Evolutionary conservation across 164 flowering plant genomes (phyloP).

Genomic region (Berberis vulgaris): DNA sequence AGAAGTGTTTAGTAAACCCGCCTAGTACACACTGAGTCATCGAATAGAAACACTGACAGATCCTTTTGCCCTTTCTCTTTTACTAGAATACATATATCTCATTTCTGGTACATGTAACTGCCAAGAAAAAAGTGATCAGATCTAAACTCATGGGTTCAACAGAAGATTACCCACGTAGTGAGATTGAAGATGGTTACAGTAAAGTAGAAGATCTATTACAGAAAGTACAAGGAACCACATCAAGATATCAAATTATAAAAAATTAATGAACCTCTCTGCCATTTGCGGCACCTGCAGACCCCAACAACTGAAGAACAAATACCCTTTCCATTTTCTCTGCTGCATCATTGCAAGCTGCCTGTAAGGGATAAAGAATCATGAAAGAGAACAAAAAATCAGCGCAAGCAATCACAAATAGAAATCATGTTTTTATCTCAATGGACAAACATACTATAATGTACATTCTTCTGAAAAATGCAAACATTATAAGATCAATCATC

Average conservation of each 20-base stretch:
- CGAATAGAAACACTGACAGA: too few relatives aligned
- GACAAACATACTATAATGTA: neutral
- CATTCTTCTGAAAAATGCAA: neutral
- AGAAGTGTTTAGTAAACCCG: too few relatives aligned
- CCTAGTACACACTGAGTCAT: too few relatives aligned
- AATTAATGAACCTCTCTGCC: conserved; percentile 47
- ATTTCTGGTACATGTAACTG: too few relatives aligned
- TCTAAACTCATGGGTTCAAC: too few relatives aligned
- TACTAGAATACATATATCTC: too few relatives aligned
- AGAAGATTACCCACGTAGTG: too few relatives aligned
- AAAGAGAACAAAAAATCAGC: neutral
- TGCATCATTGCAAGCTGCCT: conserved; percentile 72
- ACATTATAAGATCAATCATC: neutral
- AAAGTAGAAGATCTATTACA: neutral
- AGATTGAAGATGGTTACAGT: neutral
- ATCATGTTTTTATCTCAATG: neutral
- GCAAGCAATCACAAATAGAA: neutral
- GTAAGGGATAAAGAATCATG: conserved; percentile 10
- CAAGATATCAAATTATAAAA: neutral
- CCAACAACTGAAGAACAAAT: conserved; percentile 63
- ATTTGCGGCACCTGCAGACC: conserved; percentile 22
- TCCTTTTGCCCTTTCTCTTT: too few relatives aligned
- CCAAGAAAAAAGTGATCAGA: too few relatives aligned
- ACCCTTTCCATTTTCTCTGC: conserved; percentile 64
- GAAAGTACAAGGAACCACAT: neutral